Percentiles rank a stretch among this genome's conserved stretches.
phyloP scores from a whole-genome alignment of 257 asterid genomes.

The Scutellaria baicalensis region DNA sequence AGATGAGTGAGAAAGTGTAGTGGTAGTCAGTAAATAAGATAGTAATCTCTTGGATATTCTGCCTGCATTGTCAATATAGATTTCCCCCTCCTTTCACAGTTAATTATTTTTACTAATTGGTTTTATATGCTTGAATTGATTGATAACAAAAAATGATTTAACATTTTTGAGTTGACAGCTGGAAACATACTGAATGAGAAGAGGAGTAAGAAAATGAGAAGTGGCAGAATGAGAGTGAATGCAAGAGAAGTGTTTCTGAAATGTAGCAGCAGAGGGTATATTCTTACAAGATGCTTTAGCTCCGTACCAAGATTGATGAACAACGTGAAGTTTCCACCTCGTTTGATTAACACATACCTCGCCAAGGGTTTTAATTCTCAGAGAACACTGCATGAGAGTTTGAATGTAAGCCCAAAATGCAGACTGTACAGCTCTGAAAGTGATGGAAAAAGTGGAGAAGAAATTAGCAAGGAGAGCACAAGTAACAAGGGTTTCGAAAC shows the following conservation, averaged over 20 bases:
- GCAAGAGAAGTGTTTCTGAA: slow-evolving; percentile 17
- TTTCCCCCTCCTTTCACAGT: too few species aligned
- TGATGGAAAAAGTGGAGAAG: background rate
- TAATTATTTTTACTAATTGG: too few species aligned
- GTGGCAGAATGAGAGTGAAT: slow-evolving; percentile 29
- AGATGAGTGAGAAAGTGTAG: too few species aligned
- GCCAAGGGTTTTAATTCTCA: background rate
- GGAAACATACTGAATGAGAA: background rate
- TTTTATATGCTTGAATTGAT: too few species aligned
- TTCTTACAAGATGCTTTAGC: background rate
- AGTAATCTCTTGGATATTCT: too few species aligned
- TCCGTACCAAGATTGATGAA: background rate
- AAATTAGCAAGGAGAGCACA: too few species aligned
- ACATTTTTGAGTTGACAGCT: background rate
- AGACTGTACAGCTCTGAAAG: background rate
- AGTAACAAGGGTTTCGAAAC: too few species aligned
- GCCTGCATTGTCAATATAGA: too few species aligned
- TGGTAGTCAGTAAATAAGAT: too few species aligned
- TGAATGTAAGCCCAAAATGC: too few species aligned
- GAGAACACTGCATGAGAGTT: too few species aligned
- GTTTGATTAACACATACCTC: background rate
- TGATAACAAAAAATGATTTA: too few species aligned
- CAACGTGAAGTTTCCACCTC: background rate
- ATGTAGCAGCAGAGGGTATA: slow-evolving; percentile 18
- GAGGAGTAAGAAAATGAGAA: slow-evolving; percentile 12